Evolutionary conservation across 2,329 filamentous ascomycete species (phyloP).

Genomic region (Stachybotrys echinatus): DNA sequence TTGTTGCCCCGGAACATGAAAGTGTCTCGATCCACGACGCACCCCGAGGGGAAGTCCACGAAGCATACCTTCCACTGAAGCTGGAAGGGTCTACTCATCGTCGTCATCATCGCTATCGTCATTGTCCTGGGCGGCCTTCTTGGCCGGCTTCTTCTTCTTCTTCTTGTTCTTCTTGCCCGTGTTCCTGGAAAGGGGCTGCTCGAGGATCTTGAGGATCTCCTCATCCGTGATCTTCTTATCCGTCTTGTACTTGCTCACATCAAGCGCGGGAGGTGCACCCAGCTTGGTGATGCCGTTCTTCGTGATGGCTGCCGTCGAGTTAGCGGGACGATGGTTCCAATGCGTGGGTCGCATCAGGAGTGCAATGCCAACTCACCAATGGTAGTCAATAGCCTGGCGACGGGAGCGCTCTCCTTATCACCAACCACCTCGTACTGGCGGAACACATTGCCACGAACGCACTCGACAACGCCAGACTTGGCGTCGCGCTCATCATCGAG

Average conservation of each 20-base stretch:
- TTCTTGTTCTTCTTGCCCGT: slow-evolving; percentile 91
- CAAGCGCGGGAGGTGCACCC: slow-evolving; percentile 67
- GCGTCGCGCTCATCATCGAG: slow-evolving; percentile 93
- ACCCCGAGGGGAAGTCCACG: too few species aligned
- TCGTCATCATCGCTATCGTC: slow-evolving; percentile 26
- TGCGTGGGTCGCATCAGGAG: too few species aligned
- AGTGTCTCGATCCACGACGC: neutral
- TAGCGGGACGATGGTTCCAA: slow-evolving; percentile 4
- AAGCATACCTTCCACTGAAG: neutral
- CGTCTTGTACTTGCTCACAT: slow-evolving; percentile 79
- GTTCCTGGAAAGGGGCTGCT: slow-evolving; percentile 79
- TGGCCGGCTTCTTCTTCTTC: slow-evolving; percentile 66
- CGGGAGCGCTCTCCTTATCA: slow-evolving; percentile 82
- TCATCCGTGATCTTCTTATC: slow-evolving; percentile 98
- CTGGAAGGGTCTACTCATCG: slow-evolving; percentile 23
- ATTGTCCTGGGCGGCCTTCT: slow-evolving; percentile 33
- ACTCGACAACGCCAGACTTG: slow-evolving; percentile 94
- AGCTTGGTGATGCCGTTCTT: slow-evolving; percentile 95
- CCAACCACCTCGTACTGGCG: slow-evolving; percentile 95
- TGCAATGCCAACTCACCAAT: slow-evolving; percentile 62
- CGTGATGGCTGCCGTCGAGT: slow-evolving; percentile 66
- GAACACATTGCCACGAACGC: slow-evolving; percentile 86
- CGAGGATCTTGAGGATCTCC: slow-evolving; percentile 90
- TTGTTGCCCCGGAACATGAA: neutral
- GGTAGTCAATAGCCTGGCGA: slow-evolving; percentile 84